phyloP scores from a whole-genome alignment of 2,329 filamentous ascomycete species.

The Aureobasidium sp. region DNA sequence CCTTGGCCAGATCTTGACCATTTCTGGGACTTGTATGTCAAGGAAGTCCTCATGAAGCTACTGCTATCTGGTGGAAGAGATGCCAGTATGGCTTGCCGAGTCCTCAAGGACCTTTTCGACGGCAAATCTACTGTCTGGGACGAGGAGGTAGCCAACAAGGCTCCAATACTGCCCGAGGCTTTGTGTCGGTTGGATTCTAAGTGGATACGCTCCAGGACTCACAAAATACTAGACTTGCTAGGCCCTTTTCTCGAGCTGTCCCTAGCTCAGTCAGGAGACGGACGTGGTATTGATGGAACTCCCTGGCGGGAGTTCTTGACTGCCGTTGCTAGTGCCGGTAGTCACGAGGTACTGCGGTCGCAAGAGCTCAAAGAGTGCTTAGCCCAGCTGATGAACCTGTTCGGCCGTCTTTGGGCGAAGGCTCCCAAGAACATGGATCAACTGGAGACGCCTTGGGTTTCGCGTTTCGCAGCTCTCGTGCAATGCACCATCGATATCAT shows the following conservation, averaged over 20 bases:
- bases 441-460: conserved; percentile 35
- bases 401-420: conserved; percentile 62
- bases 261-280: conserved; percentile 34
- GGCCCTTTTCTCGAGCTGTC: conserved; percentile 47
- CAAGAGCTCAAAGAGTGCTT: conserved; percentile 76
- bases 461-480: conserved; percentile 46
- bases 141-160: conserved; percentile 59
- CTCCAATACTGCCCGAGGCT: conserved; percentile 54
- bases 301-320: conserved; percentile 47
- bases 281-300: conserved; percentile 21
- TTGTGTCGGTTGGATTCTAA: conserved; percentile 76
- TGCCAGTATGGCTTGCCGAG: conserved; percentile 55
- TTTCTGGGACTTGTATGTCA: conserved; percentile 72
- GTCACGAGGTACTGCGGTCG: conserved; percentile 85
- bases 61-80: conserved; percentile 45
- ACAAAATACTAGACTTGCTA: conserved; percentile 56
- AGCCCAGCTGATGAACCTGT: conserved; percentile 60
- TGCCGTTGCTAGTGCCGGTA: conserved; percentile 59
- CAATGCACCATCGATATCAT: conserved; percentile 42
- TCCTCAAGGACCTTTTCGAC: conserved; percentile 69
- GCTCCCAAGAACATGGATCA: conserved; percentile 38
- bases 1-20: conserved; percentile 60
- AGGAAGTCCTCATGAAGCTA: conserved; percentile 54
- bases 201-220: conserved; percentile 73
- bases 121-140: conserved; percentile 58